Evolutionary conservation across 345 rosid species (phyloP).

Genomic region (Luvunga scandens): DNA sequence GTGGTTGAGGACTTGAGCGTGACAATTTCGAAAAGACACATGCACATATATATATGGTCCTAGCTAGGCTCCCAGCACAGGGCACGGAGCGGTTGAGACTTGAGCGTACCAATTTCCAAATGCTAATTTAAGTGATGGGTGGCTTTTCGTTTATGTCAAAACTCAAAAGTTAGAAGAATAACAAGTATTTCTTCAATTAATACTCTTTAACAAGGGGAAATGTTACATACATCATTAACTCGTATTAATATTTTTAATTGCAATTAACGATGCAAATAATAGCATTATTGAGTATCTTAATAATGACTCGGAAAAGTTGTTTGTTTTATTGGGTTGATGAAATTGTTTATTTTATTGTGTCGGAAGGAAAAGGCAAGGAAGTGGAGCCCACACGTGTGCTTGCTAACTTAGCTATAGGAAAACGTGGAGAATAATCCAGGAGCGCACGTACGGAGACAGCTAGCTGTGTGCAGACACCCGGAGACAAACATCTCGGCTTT

Average conservation of each 20-base stretch:
- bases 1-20: not conserved
- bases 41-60: too few relatives aligned
- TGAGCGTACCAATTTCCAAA: too few relatives aligned
- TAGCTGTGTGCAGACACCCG: conserved; percentile 1
- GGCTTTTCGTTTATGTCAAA: too few relatives aligned
- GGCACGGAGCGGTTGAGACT: too few relatives aligned
- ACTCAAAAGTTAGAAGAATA: too few relatives aligned
- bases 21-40: not conserved
- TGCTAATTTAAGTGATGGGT: too few relatives aligned
- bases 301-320: not conserved
- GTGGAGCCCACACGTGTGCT: not conserved
- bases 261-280: too few relatives aligned
- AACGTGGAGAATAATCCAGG: conserved; percentile 14
- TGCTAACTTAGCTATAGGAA: not conserved
- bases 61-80: too few relatives aligned
- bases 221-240: too few relatives aligned
- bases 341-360: not conserved
- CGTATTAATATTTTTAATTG: too few relatives aligned
- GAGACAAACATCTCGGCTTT: not conserved
- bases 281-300: not conserved
- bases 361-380: not conserved
- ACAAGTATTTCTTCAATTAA: too few relatives aligned
- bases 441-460: conserved; percentile 26
- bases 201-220: too few relatives aligned
- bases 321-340: not conserved